Evolutionary conservation across 345 rosid genomes (phyloP), one percentile per base, ranked within the genome.

Genomic region (Lepidium africanum): DNA sequence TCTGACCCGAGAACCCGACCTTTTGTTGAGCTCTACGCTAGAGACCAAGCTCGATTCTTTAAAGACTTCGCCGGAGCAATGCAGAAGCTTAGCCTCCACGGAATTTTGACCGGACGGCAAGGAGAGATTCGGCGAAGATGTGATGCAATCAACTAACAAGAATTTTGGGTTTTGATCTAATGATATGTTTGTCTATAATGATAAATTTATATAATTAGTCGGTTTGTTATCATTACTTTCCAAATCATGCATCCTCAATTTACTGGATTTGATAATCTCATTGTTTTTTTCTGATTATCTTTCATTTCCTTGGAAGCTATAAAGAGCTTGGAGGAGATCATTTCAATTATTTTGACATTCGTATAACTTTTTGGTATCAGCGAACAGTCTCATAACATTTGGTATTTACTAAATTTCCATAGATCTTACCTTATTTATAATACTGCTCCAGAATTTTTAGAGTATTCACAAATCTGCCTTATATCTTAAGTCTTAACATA

Each of bases 111-210:
- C 8, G 98, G 96, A 19, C 77, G 93, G 36, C 79, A 74, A 56
- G 98, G 98, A 5, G 98, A 92, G 83, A 84, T 90, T 67, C 82
- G 98, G 73, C 93, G 76, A 76, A 88, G 87, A 79, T 92, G 98
- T 67, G 91, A 90, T 79, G 91, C 94, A 10, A 53, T 85, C 32
- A 48, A 48, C 9, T 48, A 10, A 48, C 6, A 27, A 27, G 32
- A 27, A 4, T 27, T 27, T 27, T 27, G 6, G 5, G 2, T 27
- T 27, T 27, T 4, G 32, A 27, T 27, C 32, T 27, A 27, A 27
- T 27, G 32, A 27, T n/a, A n/a, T n/a, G n/a, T 27, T 1, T 27
- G 6, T 27, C 32, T 27, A 27, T 27, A 27, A 27, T 27, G 32
- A 1, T 27, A 27, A 27, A 4, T 27, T 27, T 5, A 27, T 27